Evolutionary conservation across 2,329 filamentous ascomycete species (phyloP), one percentile per base, ranked within the genome.

Genomic region (Xylaria sp.): DNA sequence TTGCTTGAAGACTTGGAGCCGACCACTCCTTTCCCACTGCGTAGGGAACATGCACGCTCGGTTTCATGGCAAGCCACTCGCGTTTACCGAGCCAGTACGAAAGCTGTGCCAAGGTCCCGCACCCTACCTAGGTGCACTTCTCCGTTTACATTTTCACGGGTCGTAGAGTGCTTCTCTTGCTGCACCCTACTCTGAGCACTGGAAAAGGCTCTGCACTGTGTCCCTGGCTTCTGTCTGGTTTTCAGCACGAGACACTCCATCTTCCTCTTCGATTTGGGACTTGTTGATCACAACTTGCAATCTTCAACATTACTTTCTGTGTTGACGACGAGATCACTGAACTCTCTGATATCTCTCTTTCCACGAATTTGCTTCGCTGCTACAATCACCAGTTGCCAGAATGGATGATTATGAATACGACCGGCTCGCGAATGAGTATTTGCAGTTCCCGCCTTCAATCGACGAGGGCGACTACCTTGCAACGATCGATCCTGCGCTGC

Each of bases 401-500:
- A 47, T 58, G 47, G 31, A 47, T 4, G 2, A 38, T 3, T 1
- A 27, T 21, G 15, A 37, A 6, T 47, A 29, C 21, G 4, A 10
- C 1, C 21, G 27, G 37, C 27, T 43, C 37, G 4, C 5, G 46
- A 11, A 35, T 7, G 44, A 37, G n/a, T 37, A 27, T 17, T 10
- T 2, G 10, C 17, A 10, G 10, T 11, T 17, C 17, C 8, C 13
- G 9, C 8, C 4, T 31, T 5, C 3, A 17, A 27, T n/a, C 31
- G 21, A 37, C n/a, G 35, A 31, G 6, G 11, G 31, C 23, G 13
- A 19, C 17, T 31, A 23, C 29, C 37, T 11, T 4, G 11, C 7
- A 11, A 43, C 41, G 4, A 44, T 51, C 29, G 37, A 62, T 19
- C 60, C 60, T 9, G 38, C 40, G 1, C n/a, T 48, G 17, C 53